These are phyloP conservation scores for Neoarthrinium moseri DNA, from an alignment of 2,329 filamentous ascomycete species.

Conservation along the genomic window DNA sequence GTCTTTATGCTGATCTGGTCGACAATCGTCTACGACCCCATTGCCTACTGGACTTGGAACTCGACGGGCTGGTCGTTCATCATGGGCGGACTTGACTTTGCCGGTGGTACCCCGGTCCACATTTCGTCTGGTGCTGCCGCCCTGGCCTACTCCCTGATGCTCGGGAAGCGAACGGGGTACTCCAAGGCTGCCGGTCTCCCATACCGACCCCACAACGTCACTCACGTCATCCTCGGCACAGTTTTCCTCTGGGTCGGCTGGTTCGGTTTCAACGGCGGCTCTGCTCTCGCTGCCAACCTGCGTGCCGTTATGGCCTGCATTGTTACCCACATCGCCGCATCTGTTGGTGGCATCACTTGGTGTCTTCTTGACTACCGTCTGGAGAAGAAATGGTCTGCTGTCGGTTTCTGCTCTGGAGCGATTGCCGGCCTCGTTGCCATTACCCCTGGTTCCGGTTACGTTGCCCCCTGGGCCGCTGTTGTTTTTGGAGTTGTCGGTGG, in stretches of 20 bases:
- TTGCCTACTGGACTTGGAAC: constrained; percentile 80
- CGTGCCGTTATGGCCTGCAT: constrained; percentile 87
- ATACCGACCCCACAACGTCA: constrained; percentile 72
- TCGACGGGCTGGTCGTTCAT: constrained; percentile 68
- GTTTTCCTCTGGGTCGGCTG: constrained; percentile 88
- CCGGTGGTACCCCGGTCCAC: constrained; percentile 73
- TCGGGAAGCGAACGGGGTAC: constrained; percentile 67
- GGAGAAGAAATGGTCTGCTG: constrained; percentile 91
- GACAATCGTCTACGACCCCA: constrained; percentile 70
- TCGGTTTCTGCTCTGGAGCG: constrained; percentile 88
- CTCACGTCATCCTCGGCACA: constrained; percentile 71
- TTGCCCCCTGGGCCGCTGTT: constrained; percentile 63
- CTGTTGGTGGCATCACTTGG: constrained; percentile 79
- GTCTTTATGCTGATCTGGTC: constrained; percentile 71
- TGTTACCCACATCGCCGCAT: constrained; percentile 84
- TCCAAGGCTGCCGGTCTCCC: constrained; percentile 59
- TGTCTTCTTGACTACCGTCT: constrained; percentile 83
- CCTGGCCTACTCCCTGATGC: constrained; percentile 71
- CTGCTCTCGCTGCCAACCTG: constrained; percentile 77
- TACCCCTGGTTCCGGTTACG: constrained; percentile 78
- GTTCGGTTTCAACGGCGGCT: constrained; percentile 94
- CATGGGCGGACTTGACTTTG: constrained; percentile 71
- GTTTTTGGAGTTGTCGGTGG: constrained; percentile 60
- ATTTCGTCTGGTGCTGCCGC: constrained; percentile 71
- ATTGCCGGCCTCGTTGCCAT: constrained; percentile 88